Evolutionary conservation across 2,329 filamentous ascomycete species (phyloP).

Genomic region (Thielaviopsis ethacetica): DNA sequence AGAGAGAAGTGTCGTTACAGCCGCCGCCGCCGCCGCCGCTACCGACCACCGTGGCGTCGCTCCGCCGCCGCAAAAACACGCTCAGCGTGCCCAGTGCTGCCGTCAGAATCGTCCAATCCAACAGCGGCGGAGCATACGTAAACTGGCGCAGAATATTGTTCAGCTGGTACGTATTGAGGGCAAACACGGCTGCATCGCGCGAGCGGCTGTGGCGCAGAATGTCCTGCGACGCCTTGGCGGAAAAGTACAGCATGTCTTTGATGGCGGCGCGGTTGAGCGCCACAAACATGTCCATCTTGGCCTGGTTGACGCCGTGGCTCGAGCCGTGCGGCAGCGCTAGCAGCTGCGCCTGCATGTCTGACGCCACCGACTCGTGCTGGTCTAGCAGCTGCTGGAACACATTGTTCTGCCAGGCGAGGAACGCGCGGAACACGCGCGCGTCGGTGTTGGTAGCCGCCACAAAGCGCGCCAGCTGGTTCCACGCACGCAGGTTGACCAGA

Average conservation of each 20-base stretch:
- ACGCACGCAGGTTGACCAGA: slow-evolving; percentile 45
- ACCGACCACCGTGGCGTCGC: neutral
- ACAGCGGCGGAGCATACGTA: slow-evolving; percentile 23
- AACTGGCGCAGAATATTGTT: slow-evolving; percentile 35
- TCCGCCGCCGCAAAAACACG: slow-evolving; percentile 23
- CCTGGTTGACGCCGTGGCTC: slow-evolving; percentile 25
- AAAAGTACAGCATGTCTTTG: slow-evolving; percentile 35
- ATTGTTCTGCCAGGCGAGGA: slow-evolving; percentile 33
- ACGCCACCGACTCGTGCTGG: slow-evolving; percentile 39
- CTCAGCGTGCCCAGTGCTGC: slow-evolving; percentile 30
- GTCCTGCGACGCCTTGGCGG: slow-evolving; percentile 31
- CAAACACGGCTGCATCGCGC: slow-evolving; percentile 31
- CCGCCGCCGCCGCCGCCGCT: no score
- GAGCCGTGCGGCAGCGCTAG: slow-evolving; percentile 27
- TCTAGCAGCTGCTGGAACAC: slow-evolving; percentile 41
- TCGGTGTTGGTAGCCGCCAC: slow-evolving; percentile 30
- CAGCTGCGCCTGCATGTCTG: slow-evolving; percentile 40
- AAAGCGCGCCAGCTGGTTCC: slow-evolving; percentile 45
- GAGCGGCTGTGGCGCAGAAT: slow-evolving; percentile 31
- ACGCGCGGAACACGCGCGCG: slow-evolving; percentile 30
- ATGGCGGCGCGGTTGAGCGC: slow-evolving; percentile 34
- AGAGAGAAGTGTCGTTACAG: slow-evolving; percentile 20
- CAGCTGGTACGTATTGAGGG: slow-evolving; percentile 33
- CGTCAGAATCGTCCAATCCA: slow-evolving; percentile 30
- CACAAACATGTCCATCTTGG: slow-evolving; percentile 33